Evolutionary conservation across 2,329 filamentous ascomycete genomes (phyloP).

Genomic region (Pseudogymnoascus sp.): DNA sequence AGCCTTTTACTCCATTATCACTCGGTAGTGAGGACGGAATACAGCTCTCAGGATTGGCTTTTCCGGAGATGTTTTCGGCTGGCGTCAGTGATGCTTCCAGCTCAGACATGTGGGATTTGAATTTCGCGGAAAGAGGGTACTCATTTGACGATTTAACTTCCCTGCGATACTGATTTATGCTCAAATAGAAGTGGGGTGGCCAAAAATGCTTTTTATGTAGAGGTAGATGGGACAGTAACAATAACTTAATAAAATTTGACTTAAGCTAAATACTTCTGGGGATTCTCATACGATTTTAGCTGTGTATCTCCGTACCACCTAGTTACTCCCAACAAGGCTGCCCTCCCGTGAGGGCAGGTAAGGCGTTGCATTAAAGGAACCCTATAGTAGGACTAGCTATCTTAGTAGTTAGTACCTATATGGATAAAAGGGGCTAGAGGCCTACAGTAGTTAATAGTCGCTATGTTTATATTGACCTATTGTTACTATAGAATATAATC

Average conservation of each 20-base stretch:
- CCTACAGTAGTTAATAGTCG: too few relatives aligned
- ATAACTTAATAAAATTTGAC: not conserved
- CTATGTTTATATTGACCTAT: too few relatives aligned
- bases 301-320: too few relatives aligned
- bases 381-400: too few relatives aligned
- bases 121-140: not conserved
- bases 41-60: not conserved
- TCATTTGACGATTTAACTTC: not conserved
- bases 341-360: too few relatives aligned
- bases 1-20: not conserved
- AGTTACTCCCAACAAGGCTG: too few relatives aligned
- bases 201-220: not conserved
- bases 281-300: too few relatives aligned
- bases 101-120: constrained; percentile 5
- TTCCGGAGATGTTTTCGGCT: not conserved
- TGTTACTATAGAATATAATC: too few relatives aligned
- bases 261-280: not conserved
- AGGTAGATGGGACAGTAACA: not conserved
- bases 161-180: not conserved
- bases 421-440: too few relatives aligned
- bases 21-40: not conserved
- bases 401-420: too few relatives aligned
- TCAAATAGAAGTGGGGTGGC: not conserved
- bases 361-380: too few relatives aligned
- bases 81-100: constrained; percentile 1